These are phyloP conservation scores for Colletotrichum sidae DNA, from an alignment of 2,329 filamentous ascomycete genomes.

Conservation along the genomic window DNA sequence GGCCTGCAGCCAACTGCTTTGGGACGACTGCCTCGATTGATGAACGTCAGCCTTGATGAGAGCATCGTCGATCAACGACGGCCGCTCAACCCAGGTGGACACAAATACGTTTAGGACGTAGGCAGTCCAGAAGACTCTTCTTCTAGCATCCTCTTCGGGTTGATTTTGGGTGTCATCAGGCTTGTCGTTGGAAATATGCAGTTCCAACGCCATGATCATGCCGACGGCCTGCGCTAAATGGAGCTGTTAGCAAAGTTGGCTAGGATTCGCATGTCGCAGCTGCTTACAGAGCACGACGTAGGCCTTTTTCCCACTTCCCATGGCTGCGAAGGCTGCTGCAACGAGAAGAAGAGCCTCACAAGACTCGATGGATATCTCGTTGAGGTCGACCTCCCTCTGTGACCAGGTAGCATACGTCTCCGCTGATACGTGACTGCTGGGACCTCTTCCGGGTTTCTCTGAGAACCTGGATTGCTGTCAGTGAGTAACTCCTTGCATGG, in stretches of 20 bases:
- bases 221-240: constrained; percentile 16
- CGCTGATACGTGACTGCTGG: constrained; percentile 27
- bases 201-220: constrained; percentile 17
- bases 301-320: constrained; percentile 18
- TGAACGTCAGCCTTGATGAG: constrained; percentile 17
- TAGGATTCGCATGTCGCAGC: background rate
- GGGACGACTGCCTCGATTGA: background rate
- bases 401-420: constrained; percentile 27
- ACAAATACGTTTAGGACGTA: constrained; percentile 28
- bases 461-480: constrained; percentile 13
- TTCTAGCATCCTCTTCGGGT: background rate
- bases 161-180: background rate
- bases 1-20: background rate
- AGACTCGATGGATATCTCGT: constrained; percentile 11
- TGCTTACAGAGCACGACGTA: constrained; percentile 21
- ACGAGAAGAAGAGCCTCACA: constrained; percentile 24
- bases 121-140: constrained; percentile 26
- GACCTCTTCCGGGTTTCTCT: constrained; percentile 10
- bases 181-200: constrained; percentile 1
- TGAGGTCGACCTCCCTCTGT: constrained; percentile 17
- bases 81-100: constrained; percentile 28
- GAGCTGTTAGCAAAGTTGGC: background rate
- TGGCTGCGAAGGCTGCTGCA: constrained; percentile 16
- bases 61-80: constrained; percentile 25
- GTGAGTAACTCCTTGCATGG: background rate